Evolutionary conservation across 768 basidiomycete genomes (phyloP).

Genomic region (Daedaleopsis nitida): DNA sequence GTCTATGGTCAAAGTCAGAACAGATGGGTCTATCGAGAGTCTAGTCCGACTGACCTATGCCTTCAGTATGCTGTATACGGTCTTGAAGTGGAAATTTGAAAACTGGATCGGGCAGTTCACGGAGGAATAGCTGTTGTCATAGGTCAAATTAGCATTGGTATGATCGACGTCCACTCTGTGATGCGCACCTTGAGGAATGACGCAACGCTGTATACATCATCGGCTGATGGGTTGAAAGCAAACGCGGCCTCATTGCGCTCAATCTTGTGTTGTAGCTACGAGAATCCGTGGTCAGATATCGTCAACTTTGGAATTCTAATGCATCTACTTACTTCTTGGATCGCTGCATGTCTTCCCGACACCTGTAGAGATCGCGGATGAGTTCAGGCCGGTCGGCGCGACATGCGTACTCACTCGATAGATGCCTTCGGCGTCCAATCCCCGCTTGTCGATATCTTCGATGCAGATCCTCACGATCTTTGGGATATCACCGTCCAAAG

Average conservation of each 20-base stretch:
- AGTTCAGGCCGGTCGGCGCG: not conserved
- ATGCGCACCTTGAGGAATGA: conserved; percentile 78
- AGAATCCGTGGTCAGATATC: not conserved
- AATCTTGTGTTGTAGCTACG: conserved; percentile 80
- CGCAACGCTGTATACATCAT: conserved; percentile 83
- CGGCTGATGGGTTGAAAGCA: conserved; percentile 64
- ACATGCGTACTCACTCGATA: conserved; percentile 58
- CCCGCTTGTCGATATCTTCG: conserved; percentile 78
- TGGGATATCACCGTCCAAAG: conserved; percentile 69
- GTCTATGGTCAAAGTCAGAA: conserved; percentile 41
- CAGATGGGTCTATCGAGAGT: not conserved
- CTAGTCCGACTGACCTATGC: conserved; percentile 58
- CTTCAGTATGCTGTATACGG: conserved; percentile 78
- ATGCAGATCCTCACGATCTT: conserved; percentile 82
- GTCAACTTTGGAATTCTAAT: not conserved
- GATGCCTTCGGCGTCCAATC: conserved; percentile 77
- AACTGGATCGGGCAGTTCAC: conserved; percentile 87
- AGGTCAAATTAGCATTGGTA: not conserved
- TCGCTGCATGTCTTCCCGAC: conserved; percentile 81
- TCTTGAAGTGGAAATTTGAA: conserved; percentile 83
- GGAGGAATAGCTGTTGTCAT: conserved; percentile 47
- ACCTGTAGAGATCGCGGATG: conserved; percentile 46
- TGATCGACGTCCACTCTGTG: not conserved
- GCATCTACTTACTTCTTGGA: conserved; percentile 66
- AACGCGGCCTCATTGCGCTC: conserved; percentile 82